A percentile compares a stretch with the other conserved stretches of the same genome.
These are phyloP conservation scores for Colletotrichum theobromicola DNA, from an alignment of 2,329 filamentous ascomycete genomes.

Conservation along the genomic window DNA sequence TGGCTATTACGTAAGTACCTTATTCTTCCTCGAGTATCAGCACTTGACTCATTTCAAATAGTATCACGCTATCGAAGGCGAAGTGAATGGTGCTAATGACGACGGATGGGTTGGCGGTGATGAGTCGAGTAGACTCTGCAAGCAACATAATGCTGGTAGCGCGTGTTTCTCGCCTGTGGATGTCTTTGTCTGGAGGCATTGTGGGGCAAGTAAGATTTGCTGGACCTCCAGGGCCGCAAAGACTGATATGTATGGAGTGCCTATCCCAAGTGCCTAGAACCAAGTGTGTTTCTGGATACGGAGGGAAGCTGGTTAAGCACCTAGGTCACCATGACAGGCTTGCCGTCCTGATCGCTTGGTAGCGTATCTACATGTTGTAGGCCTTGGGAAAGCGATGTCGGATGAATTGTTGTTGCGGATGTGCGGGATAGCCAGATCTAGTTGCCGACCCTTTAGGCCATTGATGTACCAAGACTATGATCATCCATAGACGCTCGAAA, in stretches of 20 bases:
- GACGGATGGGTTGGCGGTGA: not conserved
- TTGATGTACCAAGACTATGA: not conserved
- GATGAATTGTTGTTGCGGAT: not conserved
- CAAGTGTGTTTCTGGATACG: not conserved
- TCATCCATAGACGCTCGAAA: too few species aligned
- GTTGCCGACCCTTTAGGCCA: not conserved
- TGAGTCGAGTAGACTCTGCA: not conserved
- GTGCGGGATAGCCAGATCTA: not conserved
- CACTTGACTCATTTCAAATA: not conserved
- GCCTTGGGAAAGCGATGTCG: not conserved
- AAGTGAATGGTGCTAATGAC: not conserved
- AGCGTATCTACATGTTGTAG: too few species aligned
- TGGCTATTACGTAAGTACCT: not conserved
- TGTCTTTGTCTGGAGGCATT: not conserved
- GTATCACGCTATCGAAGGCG: not conserved
- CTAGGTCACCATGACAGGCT: not conserved
- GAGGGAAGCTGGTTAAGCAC: not conserved
- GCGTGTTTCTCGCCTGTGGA: not conserved
- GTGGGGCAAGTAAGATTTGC: not conserved
- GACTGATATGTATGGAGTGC: not conserved
- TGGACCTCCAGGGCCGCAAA: not conserved
- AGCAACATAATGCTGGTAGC: not conserved
- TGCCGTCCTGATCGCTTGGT: not conserved
- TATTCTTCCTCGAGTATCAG: not conserved
- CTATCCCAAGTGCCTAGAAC: not conserved